Base-by-base conservation (phyloP, 169 alveolate genomes). In the Cryptosporidium sp. region DNA sequence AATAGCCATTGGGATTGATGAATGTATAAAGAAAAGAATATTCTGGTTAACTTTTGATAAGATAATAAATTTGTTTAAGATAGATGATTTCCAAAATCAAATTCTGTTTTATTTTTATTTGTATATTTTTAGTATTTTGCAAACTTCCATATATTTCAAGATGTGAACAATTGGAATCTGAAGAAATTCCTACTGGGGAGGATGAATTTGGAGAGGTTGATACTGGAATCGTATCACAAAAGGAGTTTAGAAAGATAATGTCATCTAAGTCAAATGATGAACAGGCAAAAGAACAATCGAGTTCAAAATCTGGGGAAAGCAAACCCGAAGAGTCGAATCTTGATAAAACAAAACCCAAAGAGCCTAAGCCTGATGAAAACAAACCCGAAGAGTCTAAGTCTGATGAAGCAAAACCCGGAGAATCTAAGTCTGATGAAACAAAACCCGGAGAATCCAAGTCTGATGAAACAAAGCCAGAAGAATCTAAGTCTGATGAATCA, bases 231-330 rank as follows among this genome's bases (percentile, higher is more conserved):
- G 31, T 80, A 18, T 33, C 75, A 18, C 89, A 80, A 21, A 37
- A 80, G 51, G 75, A 60, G 21, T 80, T 80, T 45, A 80, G 68
- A 48, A 65, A 45, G 8, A 16, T 42, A 7, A 80, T 80, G 89
- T 26, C 44, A 69, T n/a, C 45, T 39, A 45, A 16, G 1, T 69
- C 67, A 35, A 45, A 69, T n/a, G 84, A 70, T 53, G 35, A 16
- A n/a, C 21, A 56, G 5, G 37, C 1, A 9, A n/a, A 3, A 4
- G 67, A n/a, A 29, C 37, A 56, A 21, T 23, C 29, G 0, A 37
- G 26, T 16, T 26, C 67, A 16, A 56, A 56, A 48, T 48, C 23
- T 48, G 31, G n/a, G 26, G 85, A 71, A 48, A 70, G 18, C 39
- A 42, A 70, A 8, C 39, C 4, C 3, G 67, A 37, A 26, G 16